Conservation (phyloP, 2,329 filamentous ascomycete species). For the Xylaria arbuscula region DNA sequence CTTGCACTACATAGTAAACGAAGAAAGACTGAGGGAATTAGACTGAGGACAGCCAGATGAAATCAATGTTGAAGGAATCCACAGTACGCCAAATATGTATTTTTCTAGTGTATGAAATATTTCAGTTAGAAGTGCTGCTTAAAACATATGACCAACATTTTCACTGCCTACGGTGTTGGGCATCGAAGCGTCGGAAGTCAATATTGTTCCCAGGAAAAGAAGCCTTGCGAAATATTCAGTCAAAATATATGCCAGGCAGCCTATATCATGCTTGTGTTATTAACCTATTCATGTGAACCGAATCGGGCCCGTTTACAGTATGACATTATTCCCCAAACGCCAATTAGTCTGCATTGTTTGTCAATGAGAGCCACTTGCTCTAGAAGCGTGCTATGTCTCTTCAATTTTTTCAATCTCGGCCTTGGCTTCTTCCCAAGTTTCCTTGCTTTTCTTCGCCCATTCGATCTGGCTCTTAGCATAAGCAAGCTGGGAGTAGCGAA, state of each 20-base stretch:
- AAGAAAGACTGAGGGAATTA: neutral
- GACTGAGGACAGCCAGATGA: no score
- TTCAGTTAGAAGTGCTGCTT: no score
- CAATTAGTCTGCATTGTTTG: slow-evolving; percentile 11
- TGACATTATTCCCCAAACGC: slow-evolving; percentile 28
- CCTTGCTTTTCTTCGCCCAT: slow-evolving; percentile 91
- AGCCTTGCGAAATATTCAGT: neutral
- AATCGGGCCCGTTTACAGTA: slow-evolving; percentile 30
- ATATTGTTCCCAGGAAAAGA: neutral
- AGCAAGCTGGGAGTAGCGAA: slow-evolving; percentile 70
- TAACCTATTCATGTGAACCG: slow-evolving; percentile 38
- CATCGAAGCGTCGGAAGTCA: neutral
- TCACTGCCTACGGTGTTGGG: no score
- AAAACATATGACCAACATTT: neutral
- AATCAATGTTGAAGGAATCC: neutral
- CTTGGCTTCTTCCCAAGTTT: slow-evolving; percentile 92
- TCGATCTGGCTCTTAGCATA: slow-evolving; percentile 94
- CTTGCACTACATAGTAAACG: neutral
- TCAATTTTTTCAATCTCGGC: slow-evolving; percentile 91
- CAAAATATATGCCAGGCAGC: slow-evolving; percentile 14
- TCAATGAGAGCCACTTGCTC: neutral
- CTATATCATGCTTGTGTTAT: slow-evolving; percentile 37
- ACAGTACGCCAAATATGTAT: neutral
- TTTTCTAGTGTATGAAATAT: neutral
- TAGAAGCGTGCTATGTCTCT: slow-evolving; percentile 56